phyloP scores from a whole-genome alignment of 2,329 filamentous ascomycete genomes.

The Aspergillus fijiensis region DNA sequence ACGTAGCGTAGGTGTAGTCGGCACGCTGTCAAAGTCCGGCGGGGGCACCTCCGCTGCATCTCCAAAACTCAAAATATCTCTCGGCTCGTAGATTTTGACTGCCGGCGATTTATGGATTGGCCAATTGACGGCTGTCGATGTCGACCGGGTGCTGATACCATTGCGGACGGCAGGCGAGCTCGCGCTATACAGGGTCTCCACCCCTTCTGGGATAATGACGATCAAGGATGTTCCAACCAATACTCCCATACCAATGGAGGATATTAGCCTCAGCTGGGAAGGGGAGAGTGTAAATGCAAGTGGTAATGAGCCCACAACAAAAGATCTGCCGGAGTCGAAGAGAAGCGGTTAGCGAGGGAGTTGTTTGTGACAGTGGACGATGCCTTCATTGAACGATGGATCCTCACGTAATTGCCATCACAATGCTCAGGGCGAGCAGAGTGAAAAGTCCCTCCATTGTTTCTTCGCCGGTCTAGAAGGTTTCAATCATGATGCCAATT shows the following conservation, averaged over 20 bases:
- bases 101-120: conserved; percentile 25
- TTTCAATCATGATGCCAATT: conserved; percentile 30
- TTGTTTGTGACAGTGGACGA: neutral
- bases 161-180: conserved; percentile 33
- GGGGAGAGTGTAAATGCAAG: conserved; percentile 84
- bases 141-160: conserved; percentile 30
- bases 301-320: conserved; percentile 86
- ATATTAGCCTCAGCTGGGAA: conserved; percentile 83
- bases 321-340: conserved; percentile 64
- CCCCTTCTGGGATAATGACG: conserved; percentile 95
- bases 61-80: neutral
- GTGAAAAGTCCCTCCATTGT: conserved; percentile 63
- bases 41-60: neutral
- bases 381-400: neutral
- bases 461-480: conserved; percentile 29
- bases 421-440: conserved; percentile 62
- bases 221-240: conserved; percentile 93
- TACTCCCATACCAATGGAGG: conserved; percentile 88
- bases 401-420: conserved; percentile 65
- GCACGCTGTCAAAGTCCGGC: neutral
- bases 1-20: conserved; percentile 14
- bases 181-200: conserved; percentile 78
- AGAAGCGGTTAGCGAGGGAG: conserved; percentile 15
- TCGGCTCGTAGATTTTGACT: conserved; percentile 1
- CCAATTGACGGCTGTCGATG: conserved; percentile 28